Evolutionary conservation across 176 grass and related monocot genomes (phyloP), one percentile per base, ranked within the genome.

Genomic region (Saccharum officinarum): DNA sequence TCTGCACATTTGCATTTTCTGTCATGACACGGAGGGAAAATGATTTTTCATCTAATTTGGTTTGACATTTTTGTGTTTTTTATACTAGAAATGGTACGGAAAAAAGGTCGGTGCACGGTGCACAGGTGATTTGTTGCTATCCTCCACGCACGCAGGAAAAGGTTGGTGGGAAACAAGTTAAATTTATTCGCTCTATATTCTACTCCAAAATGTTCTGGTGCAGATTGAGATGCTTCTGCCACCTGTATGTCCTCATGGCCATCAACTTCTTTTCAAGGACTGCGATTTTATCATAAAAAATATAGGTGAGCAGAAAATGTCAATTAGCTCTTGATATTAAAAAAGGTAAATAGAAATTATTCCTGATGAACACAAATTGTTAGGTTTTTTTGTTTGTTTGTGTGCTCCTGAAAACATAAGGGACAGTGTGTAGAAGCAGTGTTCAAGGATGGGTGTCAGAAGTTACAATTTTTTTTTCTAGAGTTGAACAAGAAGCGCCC

Each of bases 51-150:
- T 14, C 76, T 66, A 68, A 47, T 61, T 84, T 68, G 22, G 4
- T 57, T 74, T 80, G 68, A 84, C 26, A 74, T 36, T n/a, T 71
- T 2, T 4, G 4, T 75, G 69, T 7, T 31, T 70, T 28, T 3
- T 41, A 9, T 26, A 30, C 66, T 69, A 72, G 62, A 80, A 65
- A 71, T 55, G 55, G 3, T 57, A 39, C 47, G 17, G n/a, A 49
- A 45, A 54, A 83, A 75, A 36, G 13, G 84, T 91, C 31, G 80
- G 85, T 91, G 84, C 63, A 22, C 3, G 7, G 52, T 52, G 67
- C 46, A 67, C 47, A 73, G 38, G 68, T 70, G 73, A 31, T 49
- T 84, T 80, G 85, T 84, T 80, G 75, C 80, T 80, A 54, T 84
- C 70, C 75, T 80, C 81, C 85, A 84, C 83, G 13, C 25, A 46